Conservation (phyloP, 768 basidiomycete genomes). For the Scleroderma citrinum region DNA sequence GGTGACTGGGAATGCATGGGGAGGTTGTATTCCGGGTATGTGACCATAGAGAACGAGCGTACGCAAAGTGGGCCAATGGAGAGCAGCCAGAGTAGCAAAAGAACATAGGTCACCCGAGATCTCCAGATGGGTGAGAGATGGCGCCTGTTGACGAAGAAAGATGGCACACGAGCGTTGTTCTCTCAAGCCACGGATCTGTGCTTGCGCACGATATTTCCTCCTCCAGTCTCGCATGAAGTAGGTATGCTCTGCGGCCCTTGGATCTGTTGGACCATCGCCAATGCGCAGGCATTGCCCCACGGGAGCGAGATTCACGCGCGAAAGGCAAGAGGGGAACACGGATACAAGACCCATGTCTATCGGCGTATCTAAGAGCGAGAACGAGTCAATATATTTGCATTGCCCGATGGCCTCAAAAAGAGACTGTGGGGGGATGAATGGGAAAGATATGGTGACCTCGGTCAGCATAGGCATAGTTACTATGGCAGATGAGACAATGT, state of each 20-base stretch:
- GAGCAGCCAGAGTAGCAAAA: slow-evolving; percentile 22
- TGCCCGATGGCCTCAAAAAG: slow-evolving; percentile 24
- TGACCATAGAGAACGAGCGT: slow-evolving; percentile 29
- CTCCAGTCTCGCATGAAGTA: slow-evolving; percentile 33
- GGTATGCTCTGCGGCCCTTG: slow-evolving; percentile 25
- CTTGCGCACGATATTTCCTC: slow-evolving; percentile 30
- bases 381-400: slow-evolving; percentile 21
- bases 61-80: slow-evolving; percentile 25
- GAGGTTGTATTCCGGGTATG: slow-evolving; percentile 13
- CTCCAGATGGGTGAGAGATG: slow-evolving; percentile 26
- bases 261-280: slow-evolving; percentile 29
- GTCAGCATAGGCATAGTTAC: slow-evolving; percentile 26
- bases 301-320: slow-evolving; percentile 23
- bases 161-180: slow-evolving; percentile 25
- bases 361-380: slow-evolving; percentile 28
- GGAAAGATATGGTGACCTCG: slow-evolving; percentile 23
- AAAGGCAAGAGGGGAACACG: slow-evolving; percentile 21
- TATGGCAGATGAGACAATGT: slow-evolving; percentile 20
- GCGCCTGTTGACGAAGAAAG: slow-evolving; percentile 26
- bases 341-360: slow-evolving; percentile 31
- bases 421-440: slow-evolving; percentile 27
- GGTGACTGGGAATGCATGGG: slow-evolving; percentile 12
- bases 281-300: slow-evolving; percentile 31
- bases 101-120: slow-evolving; percentile 26
- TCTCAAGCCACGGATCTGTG: slow-evolving; percentile 22